A percentile compares a stretch with the other conserved stretches of the same genome.
These are phyloP conservation scores for Plasmodium gaboni DNA, from an alignment of 169 alveolate species.

Conservation along the genomic window DNA sequence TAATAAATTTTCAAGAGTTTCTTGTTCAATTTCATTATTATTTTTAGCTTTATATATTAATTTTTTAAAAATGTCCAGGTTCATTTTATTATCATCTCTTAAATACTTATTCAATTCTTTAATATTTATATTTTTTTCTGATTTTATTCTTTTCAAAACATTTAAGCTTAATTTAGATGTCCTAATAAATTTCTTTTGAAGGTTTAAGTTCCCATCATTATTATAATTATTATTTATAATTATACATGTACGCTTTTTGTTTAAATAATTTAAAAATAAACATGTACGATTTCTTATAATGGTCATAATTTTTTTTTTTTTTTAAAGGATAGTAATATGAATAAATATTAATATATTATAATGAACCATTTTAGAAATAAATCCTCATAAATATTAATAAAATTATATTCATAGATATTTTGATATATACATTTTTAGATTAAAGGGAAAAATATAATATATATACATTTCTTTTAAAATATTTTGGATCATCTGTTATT, in stretches of 20 bases:
- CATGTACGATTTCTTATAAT: background rate
- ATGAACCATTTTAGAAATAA: no score
- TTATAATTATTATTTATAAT: background rate
- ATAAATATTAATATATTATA: no score
- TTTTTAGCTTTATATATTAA: constrained; percentile 1
- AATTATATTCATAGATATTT: no score
- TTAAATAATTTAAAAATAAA: background rate
- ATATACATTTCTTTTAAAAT: no score
- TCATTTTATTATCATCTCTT: constrained; percentile 11
- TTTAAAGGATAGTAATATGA: background rate
- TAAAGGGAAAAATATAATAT: no score
- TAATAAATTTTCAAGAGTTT: constrained; percentile 32
- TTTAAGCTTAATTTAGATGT: background rate
- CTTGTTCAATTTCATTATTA: constrained; percentile 12
- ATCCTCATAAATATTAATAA: no score
- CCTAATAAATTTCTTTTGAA: background rate
- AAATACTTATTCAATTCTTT: constrained; percentile 21
- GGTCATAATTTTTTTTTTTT: constrained; percentile 3
- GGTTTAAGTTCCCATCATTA: background rate
- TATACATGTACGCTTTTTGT: background rate
- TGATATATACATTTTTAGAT: no score
- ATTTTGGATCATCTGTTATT: no score
- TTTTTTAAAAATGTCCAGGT: constrained; percentile 32
- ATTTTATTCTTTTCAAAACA: background rate
- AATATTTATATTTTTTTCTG: background rate